phyloP scores from a whole-genome alignment of 345 rosid species.

The Capsella bursapastoris region DNA sequence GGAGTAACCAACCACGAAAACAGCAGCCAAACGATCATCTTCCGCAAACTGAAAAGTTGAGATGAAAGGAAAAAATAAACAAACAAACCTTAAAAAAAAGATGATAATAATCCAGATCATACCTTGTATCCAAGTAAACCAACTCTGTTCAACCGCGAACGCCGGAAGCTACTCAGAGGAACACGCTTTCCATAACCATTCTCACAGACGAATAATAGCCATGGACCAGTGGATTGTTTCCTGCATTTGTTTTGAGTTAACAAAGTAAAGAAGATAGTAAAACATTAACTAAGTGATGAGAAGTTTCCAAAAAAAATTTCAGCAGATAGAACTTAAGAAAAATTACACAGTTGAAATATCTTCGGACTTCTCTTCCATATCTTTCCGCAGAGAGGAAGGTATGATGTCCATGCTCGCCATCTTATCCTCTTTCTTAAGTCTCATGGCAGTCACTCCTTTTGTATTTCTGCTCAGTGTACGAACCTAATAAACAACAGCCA shows the following conservation, averaged over 20 bases:
- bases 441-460: constrained; percentile 89
- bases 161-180: constrained; percentile 75
- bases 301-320: constrained; percentile 15
- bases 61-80: constrained; percentile 3
- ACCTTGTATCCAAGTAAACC: constrained; percentile 92
- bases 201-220: constrained; percentile 89
- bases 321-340: constrained; percentile 26
- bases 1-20: constrained; percentile 88
- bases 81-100: neutral
- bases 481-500: constrained; percentile 53
- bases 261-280: constrained; percentile 1
- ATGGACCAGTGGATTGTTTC: constrained; percentile 69
- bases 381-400: constrained; percentile 62
- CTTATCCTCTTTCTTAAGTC: constrained; percentile 73
- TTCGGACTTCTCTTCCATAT: constrained; percentile 52
- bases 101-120: constrained; percentile 25
- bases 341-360: constrained; percentile 56
- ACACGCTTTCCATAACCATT: constrained; percentile 94
- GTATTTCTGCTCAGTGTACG: constrained; percentile 87
- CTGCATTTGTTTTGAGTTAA: constrained; percentile 38
- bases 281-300: constrained; percentile 16
- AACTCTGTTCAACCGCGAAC: constrained; percentile 66
- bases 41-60: constrained; percentile 60
- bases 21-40: constrained; percentile 84
- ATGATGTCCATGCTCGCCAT: constrained; percentile 95